phyloP scores from a whole-genome alignment of 768 basidiomycete species.

The Tylopilus balloui region DNA sequence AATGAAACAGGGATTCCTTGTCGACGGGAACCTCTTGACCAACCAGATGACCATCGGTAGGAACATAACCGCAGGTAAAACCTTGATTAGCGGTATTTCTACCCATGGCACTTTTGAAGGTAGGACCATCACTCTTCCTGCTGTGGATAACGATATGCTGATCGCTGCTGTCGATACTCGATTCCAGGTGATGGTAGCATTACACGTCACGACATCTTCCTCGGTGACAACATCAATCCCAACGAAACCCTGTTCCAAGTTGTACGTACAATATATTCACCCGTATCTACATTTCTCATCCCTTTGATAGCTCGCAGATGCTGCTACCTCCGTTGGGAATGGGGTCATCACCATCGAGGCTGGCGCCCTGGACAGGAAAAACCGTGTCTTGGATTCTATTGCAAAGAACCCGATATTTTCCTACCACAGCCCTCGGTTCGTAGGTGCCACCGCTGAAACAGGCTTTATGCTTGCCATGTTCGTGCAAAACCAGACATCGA shows the following conservation, averaged over 20 bases:
- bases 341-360: slow-evolving; percentile 20
- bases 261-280: neutral
- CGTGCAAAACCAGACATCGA: neutral
- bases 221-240: neutral
- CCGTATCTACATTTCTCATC: too few relatives aligned
- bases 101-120: slow-evolving; percentile 25
- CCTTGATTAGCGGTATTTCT: slow-evolving; percentile 11
- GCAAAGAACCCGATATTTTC: slow-evolving; percentile 19
- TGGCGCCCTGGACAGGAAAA: slow-evolving; percentile 11
- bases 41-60: slow-evolving; percentile 24
- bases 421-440: slow-evolving; percentile 15
- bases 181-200: neutral
- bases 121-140: neutral
- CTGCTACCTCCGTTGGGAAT: slow-evolving; percentile 14
- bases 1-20: slow-evolving; percentile 16
- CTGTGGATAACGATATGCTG: neutral
- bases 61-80: slow-evolving; percentile 10
- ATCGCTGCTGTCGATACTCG: neutral
- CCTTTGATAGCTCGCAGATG: slow-evolving; percentile 4
- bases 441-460: slow-evolving; percentile 14
- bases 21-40: slow-evolving; percentile 25
- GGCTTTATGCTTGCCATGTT: slow-evolving; percentile 13
- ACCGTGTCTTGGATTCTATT: slow-evolving; percentile 21
- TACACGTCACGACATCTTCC: neutral
- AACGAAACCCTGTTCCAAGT: neutral